Base-by-base conservation (phyloP, 2,329 filamentous ascomycete genomes). In the Trichoderma pleuroti region DNA sequence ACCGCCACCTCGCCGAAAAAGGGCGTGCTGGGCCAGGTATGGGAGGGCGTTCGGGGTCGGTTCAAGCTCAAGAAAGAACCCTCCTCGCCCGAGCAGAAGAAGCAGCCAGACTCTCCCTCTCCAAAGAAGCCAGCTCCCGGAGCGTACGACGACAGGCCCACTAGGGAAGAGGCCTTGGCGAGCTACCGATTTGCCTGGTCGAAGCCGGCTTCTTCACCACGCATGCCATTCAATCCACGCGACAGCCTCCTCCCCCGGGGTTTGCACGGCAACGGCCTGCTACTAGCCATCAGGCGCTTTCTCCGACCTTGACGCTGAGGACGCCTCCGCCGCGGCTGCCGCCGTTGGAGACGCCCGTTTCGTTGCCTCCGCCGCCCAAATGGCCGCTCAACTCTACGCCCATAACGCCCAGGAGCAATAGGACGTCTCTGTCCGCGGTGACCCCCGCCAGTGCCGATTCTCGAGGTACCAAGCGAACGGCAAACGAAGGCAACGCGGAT, bases 121-220 rank as follows among this genome's bases (percentile, higher is more conserved):
- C 67, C 57, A 3, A 62, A 63, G 67, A 62, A 70, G 59, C 59
- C 65, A 7, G 8, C 32, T 12, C 54, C 39, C 64, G 73, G 39
- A 18, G 72, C 67, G 11, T 73, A 74, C 32, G 72, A 74, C 21
- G 67, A 72, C 21, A 76, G 77, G 73, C 79, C 79, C 4, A 76
- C 77, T 36, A 76, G 75, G 73, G 87, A 89, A 65, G 86, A 89
- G 70, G 83, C 89, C 67, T 74, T 87, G 75, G 83, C 84, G 72
- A 88, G 82, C 75, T 89, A 89, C 77, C 84, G n/a, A 87, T 73
- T 80, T 86, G 73, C 82, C 82, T 89, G 70, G 82, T 89, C 74
- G 84, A 86, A 3, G 83, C 83, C 7, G 87, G 87, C 71, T 89
- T 89, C 83, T 89, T 89, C 77, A 82, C 84, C 60, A 81, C 84